Percentiles rank a stretch among this genome's conserved stretches.
phyloP scores from a whole-genome alignment of 2,329 filamentous ascomycete genomes.

The Drechslerella coelobrocha region DNA sequence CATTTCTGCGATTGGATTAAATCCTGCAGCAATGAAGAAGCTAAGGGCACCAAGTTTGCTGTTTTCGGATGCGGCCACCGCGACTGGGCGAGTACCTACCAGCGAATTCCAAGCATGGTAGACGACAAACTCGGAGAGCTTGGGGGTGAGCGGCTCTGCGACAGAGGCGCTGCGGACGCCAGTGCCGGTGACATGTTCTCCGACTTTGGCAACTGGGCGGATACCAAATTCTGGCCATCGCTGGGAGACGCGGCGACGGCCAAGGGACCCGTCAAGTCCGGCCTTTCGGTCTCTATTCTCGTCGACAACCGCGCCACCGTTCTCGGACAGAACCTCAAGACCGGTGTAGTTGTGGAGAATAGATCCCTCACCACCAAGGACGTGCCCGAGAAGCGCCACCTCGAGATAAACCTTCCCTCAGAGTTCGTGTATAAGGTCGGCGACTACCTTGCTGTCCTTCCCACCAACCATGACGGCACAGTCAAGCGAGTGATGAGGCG shows the following conservation, averaged over 20 bases:
- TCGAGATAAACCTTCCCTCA: slow-evolving; percentile 72
- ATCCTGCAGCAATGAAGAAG: slow-evolving; percentile 61
- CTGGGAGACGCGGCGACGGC: slow-evolving; percentile 58
- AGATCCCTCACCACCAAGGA: slow-evolving; percentile 63
- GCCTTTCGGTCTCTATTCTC: slow-evolving; percentile 51
- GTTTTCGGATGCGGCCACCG: slow-evolving; percentile 72
- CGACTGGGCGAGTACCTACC: slow-evolving; percentile 70
- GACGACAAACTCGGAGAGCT: slow-evolving; percentile 64
- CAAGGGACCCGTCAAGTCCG: slow-evolving; percentile 55
- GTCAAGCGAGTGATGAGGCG: slow-evolving; percentile 69
- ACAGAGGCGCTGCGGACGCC: slow-evolving; percentile 67
- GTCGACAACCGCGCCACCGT: slow-evolving; percentile 62
- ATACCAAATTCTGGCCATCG: slow-evolving; percentile 64
- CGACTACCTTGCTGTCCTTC: slow-evolving; percentile 77
- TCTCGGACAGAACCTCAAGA: slow-evolving; percentile 69
- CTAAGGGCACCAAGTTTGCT: slow-evolving; percentile 68
- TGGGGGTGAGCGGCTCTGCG: slow-evolving; percentile 63
- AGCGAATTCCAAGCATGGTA: slow-evolving; percentile 70
- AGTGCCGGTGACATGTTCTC: slow-evolving; percentile 71
- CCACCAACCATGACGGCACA: slow-evolving; percentile 70
- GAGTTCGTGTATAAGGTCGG: slow-evolving; percentile 73
- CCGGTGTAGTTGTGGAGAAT: slow-evolving; percentile 67
- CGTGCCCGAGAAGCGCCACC: slow-evolving; percentile 68
- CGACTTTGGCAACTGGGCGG: slow-evolving; percentile 73
- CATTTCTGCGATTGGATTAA: slow-evolving; percentile 73